Evolutionary conservation across 1,284 basidiomycete genomes (phyloP).

Genomic region (Coriolopsis trogii): DNA sequence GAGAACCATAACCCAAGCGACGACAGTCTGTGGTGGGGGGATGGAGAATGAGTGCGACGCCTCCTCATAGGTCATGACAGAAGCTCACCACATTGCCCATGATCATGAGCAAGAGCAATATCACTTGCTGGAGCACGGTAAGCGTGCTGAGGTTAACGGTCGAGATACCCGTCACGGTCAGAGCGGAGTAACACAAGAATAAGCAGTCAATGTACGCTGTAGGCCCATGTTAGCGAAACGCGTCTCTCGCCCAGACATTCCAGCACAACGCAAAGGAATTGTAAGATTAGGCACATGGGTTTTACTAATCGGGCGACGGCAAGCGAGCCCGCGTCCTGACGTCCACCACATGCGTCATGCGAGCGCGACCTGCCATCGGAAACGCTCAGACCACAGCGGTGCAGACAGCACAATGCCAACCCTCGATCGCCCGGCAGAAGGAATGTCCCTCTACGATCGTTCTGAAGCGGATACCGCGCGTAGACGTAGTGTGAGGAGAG

Average conservation of each 20-base stretch:
- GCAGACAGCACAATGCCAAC: too few species aligned
- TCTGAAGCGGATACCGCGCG: too few species aligned
- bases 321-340: too few species aligned
- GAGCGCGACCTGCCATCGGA: too few species aligned
- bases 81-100: conserved; percentile 43
- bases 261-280: too few species aligned
- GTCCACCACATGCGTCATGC: not conserved
- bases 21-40: conserved; percentile 42
- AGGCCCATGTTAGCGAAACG: not conserved
- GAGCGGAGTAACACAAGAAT: conserved; percentile 66
- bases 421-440: too few species aligned
- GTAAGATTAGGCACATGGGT: too few species aligned
- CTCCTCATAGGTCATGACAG: not conserved
- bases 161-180: conserved; percentile 61
- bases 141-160: conserved; percentile 55
- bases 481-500: too few species aligned
- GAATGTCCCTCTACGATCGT: too few species aligned
- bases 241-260: not conserved
- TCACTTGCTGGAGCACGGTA: conserved; percentile 61
- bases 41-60: not conserved
- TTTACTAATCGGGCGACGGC: too few species aligned
- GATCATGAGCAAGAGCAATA: conserved; percentile 55
- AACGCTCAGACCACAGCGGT: conserved; percentile 15
- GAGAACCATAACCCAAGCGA: conserved; percentile 60
- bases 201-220: conserved; percentile 56